A percentile compares a stretch with the other conserved stretches of the same genome.
phyloP scores from a whole-genome alignment of 306 rosid genomes.

The Vachellia collinsii region DNA sequence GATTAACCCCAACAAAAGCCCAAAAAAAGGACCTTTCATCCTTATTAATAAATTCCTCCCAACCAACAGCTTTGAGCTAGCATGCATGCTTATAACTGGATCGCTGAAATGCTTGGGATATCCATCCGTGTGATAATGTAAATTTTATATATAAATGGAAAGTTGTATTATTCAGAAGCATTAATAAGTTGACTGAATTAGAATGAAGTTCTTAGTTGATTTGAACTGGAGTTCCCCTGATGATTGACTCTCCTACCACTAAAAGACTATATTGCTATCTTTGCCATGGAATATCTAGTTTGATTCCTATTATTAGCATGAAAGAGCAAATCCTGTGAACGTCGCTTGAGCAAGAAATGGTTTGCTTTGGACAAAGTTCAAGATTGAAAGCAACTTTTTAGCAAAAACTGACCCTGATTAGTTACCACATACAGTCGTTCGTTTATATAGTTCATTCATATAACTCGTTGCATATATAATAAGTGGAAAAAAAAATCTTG shows the following conservation, averaged over 20 bases:
- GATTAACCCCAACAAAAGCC: not conserved
- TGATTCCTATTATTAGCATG: not conserved
- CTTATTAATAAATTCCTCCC: not conserved
- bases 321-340: not conserved
- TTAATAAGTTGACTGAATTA: not conserved
- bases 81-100: not conserved
- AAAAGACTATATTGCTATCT: not conserved
- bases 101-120: not conserved
- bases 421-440: not conserved
- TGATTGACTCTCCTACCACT: not conserved
- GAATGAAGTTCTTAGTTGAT: not conserved
- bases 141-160: not conserved
- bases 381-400: not conserved
- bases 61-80: not conserved
- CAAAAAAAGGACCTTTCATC: not conserved
- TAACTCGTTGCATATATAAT: not conserved
- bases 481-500: not conserved
- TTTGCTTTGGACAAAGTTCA: not conserved
- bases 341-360: not conserved
- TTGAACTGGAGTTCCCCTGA: not conserved
- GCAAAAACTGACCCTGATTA: not conserved
- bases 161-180: not conserved
- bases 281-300: not conserved
- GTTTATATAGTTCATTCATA: too few species aligned
- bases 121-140: not conserved